Evolutionary conservation across 1,284 basidiomycete genomes (phyloP), one percentile per base, ranked within the genome.

Genomic region (Cryptococcus sp.): DNA sequence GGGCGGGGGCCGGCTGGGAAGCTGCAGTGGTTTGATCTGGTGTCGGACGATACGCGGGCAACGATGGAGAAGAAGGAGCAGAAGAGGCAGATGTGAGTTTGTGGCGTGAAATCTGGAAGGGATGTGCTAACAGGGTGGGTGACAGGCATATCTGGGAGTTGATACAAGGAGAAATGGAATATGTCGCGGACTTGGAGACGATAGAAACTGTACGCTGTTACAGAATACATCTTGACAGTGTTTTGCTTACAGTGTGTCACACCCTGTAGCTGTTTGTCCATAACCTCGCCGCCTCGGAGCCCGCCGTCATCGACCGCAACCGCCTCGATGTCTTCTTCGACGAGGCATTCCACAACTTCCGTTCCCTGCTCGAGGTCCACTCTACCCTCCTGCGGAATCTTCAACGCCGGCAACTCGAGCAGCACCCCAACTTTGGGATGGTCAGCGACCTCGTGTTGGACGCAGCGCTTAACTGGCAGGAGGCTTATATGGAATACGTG

Each of bases 101-200:
- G 28, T 33, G 6, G 6, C 15, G 40, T 35, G 53, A 40, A 16
- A 16, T 20, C n/a, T 28, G 11, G 9, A 9, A 16, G 8, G 28
- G 18, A 4, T 21, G 21, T 50, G 28, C 28, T 33, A 9, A 33
- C 28, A 5, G 28, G 9, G 28, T 5, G 28, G 28, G 9, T 5
- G 50, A 56, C 20, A 92, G 90, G 43, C 85, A 89, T 63, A 94
- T 98, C 49, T 95, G 94, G 68, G 95, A 98, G 77, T 79, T 98
- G 48, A 95, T 98, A 70, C 88, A 94, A 69, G 89, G 88, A 56
- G 95, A 99, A 78, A 94, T 95, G 87, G 85, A 87, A 51, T 98
- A 97, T 72, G 89, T 96, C 12, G 87, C 86, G 56, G 96, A 99
- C 80, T 78, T 99, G 28, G 88, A 94, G 70, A 87, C 88, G 53